A percentile compares a stretch with the other conserved stretches of the same genome.
Conservation (phyloP, 2,329 filamentous ascomycete genomes). For the Scedosporium minutisporum region DNA sequence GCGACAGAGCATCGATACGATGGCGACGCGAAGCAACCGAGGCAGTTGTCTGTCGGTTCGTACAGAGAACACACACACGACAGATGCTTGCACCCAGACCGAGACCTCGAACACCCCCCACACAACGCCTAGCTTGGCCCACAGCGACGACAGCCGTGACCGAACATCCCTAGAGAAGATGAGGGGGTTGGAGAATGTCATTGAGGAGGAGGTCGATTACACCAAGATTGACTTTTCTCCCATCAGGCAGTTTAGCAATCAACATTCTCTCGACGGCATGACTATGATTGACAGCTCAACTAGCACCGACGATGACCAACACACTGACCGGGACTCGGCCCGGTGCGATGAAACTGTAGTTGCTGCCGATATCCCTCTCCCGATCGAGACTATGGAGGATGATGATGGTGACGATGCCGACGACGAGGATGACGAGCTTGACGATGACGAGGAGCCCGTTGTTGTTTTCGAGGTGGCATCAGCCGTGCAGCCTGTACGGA, state of each 20-base stretch:
- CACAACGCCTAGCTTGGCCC: conserved; percentile 44
- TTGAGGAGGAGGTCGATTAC: conserved; percentile 44
- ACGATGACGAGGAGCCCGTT: conserved; percentile 53
- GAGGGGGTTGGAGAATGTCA: conserved; percentile 30
- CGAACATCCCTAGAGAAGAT: conserved; percentile 26
- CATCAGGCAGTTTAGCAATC: conserved; percentile 34
- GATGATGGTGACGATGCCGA: conserved; percentile 31
- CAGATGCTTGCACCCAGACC: conserved; percentile 58
- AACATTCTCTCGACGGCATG: conserved; percentile 23
- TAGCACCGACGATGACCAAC: conserved; percentile 9
- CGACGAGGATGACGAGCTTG: conserved; percentile 36
- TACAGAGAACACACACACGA: conserved; percentile 61
- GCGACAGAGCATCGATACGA: conserved; percentile 62
- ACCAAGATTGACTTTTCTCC: conserved; percentile 47
- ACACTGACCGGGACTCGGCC: not conserved
- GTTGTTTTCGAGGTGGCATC: conserved; percentile 58
- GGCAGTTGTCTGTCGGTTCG: conserved; percentile 67
- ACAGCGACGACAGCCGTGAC: conserved; percentile 41
- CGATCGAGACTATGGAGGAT: conserved; percentile 15
- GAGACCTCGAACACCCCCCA: conserved; percentile 41
- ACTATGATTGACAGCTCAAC: conserved; percentile 10
- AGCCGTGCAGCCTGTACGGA: conserved; percentile 42
- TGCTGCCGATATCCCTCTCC: conserved; percentile 19
- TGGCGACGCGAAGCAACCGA: conserved; percentile 48
- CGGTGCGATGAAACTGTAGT: conserved; percentile 7